Base-by-base conservation (phyloP, 164 flowering plant genomes). In the Echeveria elegans region DNA sequence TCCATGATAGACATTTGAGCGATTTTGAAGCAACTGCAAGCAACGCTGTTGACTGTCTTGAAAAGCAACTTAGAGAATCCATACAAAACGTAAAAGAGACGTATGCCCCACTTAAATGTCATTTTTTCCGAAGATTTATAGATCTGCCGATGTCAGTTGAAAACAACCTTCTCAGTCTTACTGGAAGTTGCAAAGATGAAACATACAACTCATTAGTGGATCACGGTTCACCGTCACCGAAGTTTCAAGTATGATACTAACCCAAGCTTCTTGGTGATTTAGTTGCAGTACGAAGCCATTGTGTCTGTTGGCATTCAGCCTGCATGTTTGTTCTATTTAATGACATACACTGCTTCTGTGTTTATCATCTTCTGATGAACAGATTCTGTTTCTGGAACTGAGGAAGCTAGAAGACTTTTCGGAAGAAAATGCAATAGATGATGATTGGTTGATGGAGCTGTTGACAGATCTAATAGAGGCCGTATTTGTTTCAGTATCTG, bases 341-440 rank as follows among this genome's bases (percentile, higher is more conserved):
- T 66, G 60, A 23, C 8, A 38, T 38, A 14, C 37, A 50, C 6
- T 21, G 26, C 28, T 23, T 50, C 2, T n/a, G 8, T 23, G 10
- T 50, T n/a, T 50, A 19, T 50, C 23, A 29, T 50, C 12, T 32
- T 34, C 50, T 47, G 53, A 38, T 30, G 21, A 64, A 64, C 82
- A 88, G 93, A 83, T 72, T 59, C 53, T 88, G 67, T 88, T 79
- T 76, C 40, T 77, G 43, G 83, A 82, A 72, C 67, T 86, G 70
- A 78, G 85, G 66, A 72, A 78, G 71, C 29, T 88, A 53, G 77
- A 83, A 43, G 72, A 75, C 72, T 70, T 80, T 71, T 74, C 74
- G 43, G 81, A 77, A 72, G 84, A 80, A 6, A 64, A 77, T 43
- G 62, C 40, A 68, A 70, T 75, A 60, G 85, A 82, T 50, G 59